These are phyloP conservation scores for Sambucus nigra DNA, from an alignment of 129 eudicot species.

Conservation along the genomic window DNA sequence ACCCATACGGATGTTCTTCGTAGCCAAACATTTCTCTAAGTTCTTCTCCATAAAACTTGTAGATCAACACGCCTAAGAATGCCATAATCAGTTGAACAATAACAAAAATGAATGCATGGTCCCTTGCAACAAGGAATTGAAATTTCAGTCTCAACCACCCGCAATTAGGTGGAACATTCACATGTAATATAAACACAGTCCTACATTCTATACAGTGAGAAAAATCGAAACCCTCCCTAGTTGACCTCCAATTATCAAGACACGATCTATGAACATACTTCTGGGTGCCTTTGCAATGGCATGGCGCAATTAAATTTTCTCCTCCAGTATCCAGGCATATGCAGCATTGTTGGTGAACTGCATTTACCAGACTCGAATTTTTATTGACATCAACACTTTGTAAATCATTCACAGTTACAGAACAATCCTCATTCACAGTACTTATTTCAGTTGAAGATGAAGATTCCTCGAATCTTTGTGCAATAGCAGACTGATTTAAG, in stretches of 20 bases:
- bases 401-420: slow-evolving; percentile 25
- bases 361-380: slow-evolving; percentile 40
- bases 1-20: slow-evolving; percentile 94
- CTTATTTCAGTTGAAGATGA: slow-evolving; percentile 67
- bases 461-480: slow-evolving; percentile 25
- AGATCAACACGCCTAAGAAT: slow-evolving; percentile 73
- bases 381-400: slow-evolving; percentile 40
- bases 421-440: slow-evolving; percentile 39
- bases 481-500: slow-evolving; percentile 32
- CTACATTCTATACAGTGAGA: slow-evolving; percentile 98
- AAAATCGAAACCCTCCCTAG: slow-evolving; percentile 97
- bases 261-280: slow-evolving; percentile 97
- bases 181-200: slow-evolving; percentile 78
- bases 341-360: slow-evolving; percentile 86
- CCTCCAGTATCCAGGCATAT: slow-evolving; percentile 93
- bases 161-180: slow-evolving; percentile 92
- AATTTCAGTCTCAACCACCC: slow-evolving; percentile 98
- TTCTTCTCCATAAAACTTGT: slow-evolving; percentile 92
- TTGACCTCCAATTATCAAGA: slow-evolving; percentile 97
- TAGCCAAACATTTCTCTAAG: slow-evolving; percentile 97
- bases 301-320: slow-evolving; percentile 91
- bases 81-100: slow-evolving; percentile 95
- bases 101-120: slow-evolving; percentile 83
- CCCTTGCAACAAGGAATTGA: slow-evolving; percentile 94
- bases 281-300: slow-evolving; percentile 96